Evolutionary conservation across 2,329 filamentous ascomycete species (phyloP), one percentile per base, ranked within the genome.

Genomic region (Fusarium sp.): DNA sequence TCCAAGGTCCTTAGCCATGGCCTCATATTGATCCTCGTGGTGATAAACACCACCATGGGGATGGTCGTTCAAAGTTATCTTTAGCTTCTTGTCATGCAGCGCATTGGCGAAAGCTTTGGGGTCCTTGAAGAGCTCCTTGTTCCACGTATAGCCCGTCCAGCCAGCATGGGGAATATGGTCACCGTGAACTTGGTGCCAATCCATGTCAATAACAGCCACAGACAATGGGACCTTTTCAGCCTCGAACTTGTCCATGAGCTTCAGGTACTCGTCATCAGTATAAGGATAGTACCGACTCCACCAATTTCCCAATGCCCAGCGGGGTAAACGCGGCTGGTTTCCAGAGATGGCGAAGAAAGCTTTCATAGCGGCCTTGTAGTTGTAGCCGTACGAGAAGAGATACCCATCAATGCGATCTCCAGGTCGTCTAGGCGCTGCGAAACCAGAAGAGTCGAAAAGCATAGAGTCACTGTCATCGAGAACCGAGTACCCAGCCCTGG

Each of bases 231-330:
- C 82, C 0, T 80, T 75, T 23, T 85, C 76, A 10, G 77, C 75
- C 6, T 78, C 73, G 65, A 90, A 90, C 49, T 81, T 79, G 55
- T 88, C 84, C 80, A 90, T 85, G 17, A 90, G 78, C 15, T 77
- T 75, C 4, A 89, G 62, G 69, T 90, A 90, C 66, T 87, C 85
- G 3, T 83, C 78, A 27, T 82, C 80, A 1, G 78, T 79, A 71
- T 90, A 90, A 3, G 81, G 82, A 70, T 90, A 84, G 73, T 89
- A 90, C 9, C 88, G 80, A 46, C 84, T 87, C 88, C 88, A 90
- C 88, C 88, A 90, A 66, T 90, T 90, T 0, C 88, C 87, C 37
- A 90, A 77, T 0, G 85, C 81, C 80, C 84, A 89, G 15, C 87
- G 79, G 0, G 87, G 87, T 1, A 89, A 73, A 11, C 83, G 58